phyloP scores from a whole-genome alignment of 1,284 basidiomycete species.

The Apiotrichum brassicae region DNA sequence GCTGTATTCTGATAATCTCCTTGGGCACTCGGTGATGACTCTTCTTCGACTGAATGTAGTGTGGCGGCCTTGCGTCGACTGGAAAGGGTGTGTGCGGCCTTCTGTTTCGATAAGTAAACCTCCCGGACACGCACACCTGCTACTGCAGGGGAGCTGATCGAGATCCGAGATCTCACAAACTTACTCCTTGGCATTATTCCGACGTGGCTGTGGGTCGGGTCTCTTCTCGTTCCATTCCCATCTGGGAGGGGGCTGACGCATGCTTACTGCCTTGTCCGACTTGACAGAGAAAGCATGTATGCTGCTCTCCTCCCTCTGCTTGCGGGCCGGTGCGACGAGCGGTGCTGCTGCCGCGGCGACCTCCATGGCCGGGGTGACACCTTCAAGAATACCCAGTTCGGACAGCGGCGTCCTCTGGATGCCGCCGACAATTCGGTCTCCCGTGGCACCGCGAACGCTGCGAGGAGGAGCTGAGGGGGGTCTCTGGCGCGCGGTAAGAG shows the following conservation, averaged over 20 bases:
- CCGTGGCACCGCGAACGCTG: not conserved
- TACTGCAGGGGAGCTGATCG: too few species aligned
- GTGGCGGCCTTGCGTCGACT: too few species aligned
- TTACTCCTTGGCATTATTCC: too few species aligned
- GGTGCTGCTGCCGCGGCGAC: not conserved
- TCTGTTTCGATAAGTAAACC: too few species aligned
- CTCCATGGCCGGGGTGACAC: not conserved
- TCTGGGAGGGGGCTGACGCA: constrained; percentile 29
- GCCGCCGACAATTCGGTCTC: not conserved
- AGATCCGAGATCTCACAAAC: too few species aligned
- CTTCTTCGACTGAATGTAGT: too few species aligned
- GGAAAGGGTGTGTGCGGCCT: too few species aligned
- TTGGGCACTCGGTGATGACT: constrained; percentile 42
- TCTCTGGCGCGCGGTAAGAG: not conserved
- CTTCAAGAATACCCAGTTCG: not conserved
- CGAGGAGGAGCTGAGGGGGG: constrained; percentile 4
- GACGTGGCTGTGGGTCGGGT: not conserved
- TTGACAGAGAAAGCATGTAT: not conserved
- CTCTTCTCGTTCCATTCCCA: constrained; percentile 27
- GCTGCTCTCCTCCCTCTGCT: not conserved
- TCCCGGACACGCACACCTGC: too few species aligned
- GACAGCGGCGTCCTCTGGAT: not conserved
- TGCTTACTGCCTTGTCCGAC: constrained; percentile 25
- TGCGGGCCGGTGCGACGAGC: not conserved
- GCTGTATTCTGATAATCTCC: constrained; percentile 47